Evolutionary conservation across 2,329 filamentous ascomycete species (phyloP).

Genomic region (Colletotrichum sp.): DNA sequence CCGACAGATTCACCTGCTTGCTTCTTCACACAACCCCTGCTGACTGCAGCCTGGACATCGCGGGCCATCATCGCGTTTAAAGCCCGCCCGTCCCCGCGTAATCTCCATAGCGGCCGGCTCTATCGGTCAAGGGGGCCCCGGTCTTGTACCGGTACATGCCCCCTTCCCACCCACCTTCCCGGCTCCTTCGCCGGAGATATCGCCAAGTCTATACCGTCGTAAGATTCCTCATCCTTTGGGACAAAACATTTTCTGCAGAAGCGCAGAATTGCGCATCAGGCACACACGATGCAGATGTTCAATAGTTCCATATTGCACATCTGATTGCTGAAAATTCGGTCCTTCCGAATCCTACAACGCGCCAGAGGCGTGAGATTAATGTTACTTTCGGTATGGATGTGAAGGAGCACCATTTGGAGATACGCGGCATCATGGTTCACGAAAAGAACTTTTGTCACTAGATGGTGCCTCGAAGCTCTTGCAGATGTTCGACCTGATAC

Average conservation of each 20-base stretch:
- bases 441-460: not conserved
- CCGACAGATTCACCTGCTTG: not conserved
- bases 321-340: not conserved
- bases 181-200: not conserved
- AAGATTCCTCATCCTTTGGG: not conserved
- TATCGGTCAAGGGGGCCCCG: not conserved
- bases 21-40: not conserved
- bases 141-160: constrained; percentile 23
- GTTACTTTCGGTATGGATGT: not conserved
- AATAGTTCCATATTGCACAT: not conserved
- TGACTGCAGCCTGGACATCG: not conserved
- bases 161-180: not conserved
- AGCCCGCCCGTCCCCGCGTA: not conserved
- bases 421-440: not conserved
- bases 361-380: not conserved
- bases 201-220: not conserved
- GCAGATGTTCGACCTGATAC: not conserved
- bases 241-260: not conserved
- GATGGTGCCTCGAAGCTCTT: not conserved
- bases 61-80: not conserved
- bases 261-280: not conserved
- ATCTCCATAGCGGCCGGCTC: not conserved
- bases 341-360: not conserved
- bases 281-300: not conserved
- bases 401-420: not conserved